A percentile compares a stretch with the other conserved stretches of the same genome.
Conservation (phyloP, 2,329 filamentous ascomycete species). For the Dothideomycetidae sp. region DNA sequence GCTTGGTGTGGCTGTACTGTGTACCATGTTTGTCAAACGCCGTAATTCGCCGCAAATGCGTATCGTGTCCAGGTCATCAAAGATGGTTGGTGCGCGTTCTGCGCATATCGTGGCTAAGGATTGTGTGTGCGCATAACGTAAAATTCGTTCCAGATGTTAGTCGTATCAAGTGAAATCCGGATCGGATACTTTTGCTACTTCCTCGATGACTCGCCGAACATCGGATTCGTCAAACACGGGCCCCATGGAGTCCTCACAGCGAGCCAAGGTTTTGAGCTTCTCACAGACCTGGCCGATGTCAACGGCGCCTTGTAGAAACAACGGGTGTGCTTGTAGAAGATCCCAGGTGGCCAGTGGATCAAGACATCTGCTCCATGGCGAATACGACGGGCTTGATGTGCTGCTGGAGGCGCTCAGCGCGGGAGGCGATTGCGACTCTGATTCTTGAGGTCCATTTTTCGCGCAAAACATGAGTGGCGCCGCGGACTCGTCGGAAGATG, state of each 20-base stretch:
- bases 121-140: no score
- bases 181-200: constrained; percentile 39
- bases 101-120: no score
- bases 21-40: no score
- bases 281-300: constrained; percentile 74
- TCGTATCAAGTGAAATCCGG: not conserved
- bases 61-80: no score
- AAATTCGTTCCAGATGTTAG: no score
- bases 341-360: constrained; percentile 79
- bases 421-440: not conserved
- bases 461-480: not conserved
- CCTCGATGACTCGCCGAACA: constrained; percentile 60
- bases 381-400: constrained; percentile 7
- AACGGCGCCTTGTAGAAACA: constrained; percentile 62
- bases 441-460: not conserved
- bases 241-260: constrained; percentile 63
- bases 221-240: constrained; percentile 73
- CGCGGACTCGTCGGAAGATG: not conserved
- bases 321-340: constrained; percentile 64
- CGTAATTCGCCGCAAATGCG: no score
- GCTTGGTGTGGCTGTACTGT: no score
- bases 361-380: constrained; percentile 36
- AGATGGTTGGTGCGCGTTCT: no score
- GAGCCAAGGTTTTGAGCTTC: constrained; percentile 56
- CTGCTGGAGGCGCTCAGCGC: constrained; percentile 9